A percentile compares a stretch with the other conserved stretches of the same genome.
Conservation (phyloP, 176 grass and related monocot species). For the Oryza punctata region DNA sequence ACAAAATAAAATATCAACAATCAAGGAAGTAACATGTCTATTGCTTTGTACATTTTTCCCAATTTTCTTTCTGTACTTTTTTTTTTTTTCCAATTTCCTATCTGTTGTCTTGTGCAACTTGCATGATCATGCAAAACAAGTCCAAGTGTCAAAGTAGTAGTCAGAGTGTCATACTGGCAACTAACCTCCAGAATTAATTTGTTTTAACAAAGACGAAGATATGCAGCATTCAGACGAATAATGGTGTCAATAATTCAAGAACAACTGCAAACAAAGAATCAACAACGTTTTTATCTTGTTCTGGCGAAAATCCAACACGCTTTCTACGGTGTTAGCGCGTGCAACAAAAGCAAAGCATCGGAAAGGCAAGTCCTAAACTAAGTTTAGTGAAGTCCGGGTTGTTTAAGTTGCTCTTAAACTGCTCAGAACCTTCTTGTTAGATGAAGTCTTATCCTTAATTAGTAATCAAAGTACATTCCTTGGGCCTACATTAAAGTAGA, state of each 20-base stretch:
- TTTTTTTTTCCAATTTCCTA: not conserved
- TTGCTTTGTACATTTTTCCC: too few relatives aligned
- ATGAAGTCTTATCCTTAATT: too few relatives aligned
- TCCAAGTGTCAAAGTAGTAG: not conserved
- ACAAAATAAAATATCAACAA: too few relatives aligned
- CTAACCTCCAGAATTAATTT: not conserved
- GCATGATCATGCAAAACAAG: not conserved
- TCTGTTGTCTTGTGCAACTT: not conserved
- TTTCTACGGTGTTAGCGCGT: not conserved
- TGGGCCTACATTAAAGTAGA: too few relatives aligned
- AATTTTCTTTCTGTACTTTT: too few relatives aligned
- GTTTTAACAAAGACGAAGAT: not conserved
- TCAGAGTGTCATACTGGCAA: not conserved
- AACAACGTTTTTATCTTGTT: not conserved
- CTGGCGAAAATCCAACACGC: not conserved
- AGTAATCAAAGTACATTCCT: too few relatives aligned
- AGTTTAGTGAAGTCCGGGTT: too few relatives aligned
- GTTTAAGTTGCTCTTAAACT: not conserved
- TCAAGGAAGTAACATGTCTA: too few relatives aligned
- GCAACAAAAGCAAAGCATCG: not conserved
- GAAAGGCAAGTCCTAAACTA: not conserved
- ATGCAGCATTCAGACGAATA: not conserved
- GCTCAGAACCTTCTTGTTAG: too few relatives aligned
- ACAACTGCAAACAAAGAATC: not conserved
- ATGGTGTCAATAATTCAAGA: not conserved